Base-by-base conservation (phyloP, 2,329 filamentous ascomycete species). In the Meredithiella fracta region DNA sequence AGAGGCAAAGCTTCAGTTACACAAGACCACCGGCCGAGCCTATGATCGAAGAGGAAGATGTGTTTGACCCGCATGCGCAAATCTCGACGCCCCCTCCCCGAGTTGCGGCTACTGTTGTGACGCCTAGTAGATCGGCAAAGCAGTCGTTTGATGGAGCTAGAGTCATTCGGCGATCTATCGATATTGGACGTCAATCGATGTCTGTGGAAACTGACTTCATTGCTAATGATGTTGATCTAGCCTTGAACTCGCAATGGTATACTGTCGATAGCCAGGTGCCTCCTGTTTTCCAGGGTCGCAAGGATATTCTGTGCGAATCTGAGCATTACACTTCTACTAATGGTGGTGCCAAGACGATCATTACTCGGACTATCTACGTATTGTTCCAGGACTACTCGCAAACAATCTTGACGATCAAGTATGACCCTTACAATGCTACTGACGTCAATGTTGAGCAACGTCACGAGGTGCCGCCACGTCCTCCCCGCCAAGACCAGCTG, bases 371-470 rank as follows among this genome's bases (percentile, higher is more conserved):
- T 59, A 76, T 96, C 44, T 92, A 85, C 62, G 73, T 97, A n/a
- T 71, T 98, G 7, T 98, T 87, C 71, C 83, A 89, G 64, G 92
- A 98, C 69, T 98, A 98, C 68, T 96, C 90, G 17, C 92, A 97
- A 66, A 97, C 91, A 0, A 76, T 94, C 60, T 78, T 98, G 63
- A 88, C 83, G 0, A 85, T 83, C 17, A 82, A 77, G 53, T 97
- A 85, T 66, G 86, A 95, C 66, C 73, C 82, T 1, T 78, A 81
- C 54, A 82, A 94, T 64, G 77, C 85, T 2, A 73, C 78, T 1
- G 83, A 91, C 63, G 84, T 83, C 9, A 73, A 79, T 34, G 68
- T 97, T 5, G 86, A 94, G 63, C 92, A 98, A 68, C 81, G 82
- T 47, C 91, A 97, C 64, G 86, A 96, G 64, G 73, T 80, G 1